phyloP scores from a whole-genome alignment of 257 asterid genomes.

The Agastache rugosa region DNA sequence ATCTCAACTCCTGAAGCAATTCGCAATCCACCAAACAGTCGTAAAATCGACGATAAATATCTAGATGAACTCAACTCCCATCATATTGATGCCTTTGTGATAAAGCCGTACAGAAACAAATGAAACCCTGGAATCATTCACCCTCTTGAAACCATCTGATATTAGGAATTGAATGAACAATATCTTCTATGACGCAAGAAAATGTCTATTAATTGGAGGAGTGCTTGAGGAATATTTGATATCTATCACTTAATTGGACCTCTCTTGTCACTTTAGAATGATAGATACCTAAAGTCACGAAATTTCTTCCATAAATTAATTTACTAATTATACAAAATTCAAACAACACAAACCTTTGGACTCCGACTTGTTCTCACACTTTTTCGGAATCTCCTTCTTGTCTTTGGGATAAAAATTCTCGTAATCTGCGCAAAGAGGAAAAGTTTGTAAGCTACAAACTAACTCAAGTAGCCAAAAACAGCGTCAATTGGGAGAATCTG shows the following conservation, averaged over 20 bases:
- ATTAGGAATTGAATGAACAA: background rate
- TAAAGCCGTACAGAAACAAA: conserved; percentile 7
- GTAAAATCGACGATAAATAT: background rate
- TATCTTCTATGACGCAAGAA: background rate
- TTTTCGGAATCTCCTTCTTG: conserved; percentile 62
- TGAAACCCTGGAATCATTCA: conserved; percentile 11
- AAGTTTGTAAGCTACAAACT: background rate
- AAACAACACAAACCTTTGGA: conserved; percentile 59
- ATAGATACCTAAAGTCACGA: background rate
- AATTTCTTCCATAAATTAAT: conserved; percentile 6
- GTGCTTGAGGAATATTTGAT: background rate
- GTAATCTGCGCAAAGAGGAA: conserved; percentile 51
- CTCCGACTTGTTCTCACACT: conserved; percentile 58
- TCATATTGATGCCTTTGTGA: conserved; percentile 9
- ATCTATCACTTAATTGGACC: too few relatives aligned
- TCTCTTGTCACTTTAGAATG: background rate
- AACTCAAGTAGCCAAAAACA: background rate
- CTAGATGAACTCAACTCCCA: conserved; percentile 7
- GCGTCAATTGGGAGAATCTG: background rate
- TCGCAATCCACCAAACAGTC: background rate
- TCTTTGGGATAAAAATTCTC: conserved; percentile 63
- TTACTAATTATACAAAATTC: conserved; percentile 13
- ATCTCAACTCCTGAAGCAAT: conserved; percentile 26
- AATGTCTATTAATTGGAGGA: conserved; percentile 5
- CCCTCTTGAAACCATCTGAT: conserved; percentile 7